A percentile compares a stretch with the other conserved stretches of the same genome.
Evolutionary conservation across 2,329 filamentous ascomycete species (phyloP).

Genomic region (Epichloe brachyelytri): DNA sequence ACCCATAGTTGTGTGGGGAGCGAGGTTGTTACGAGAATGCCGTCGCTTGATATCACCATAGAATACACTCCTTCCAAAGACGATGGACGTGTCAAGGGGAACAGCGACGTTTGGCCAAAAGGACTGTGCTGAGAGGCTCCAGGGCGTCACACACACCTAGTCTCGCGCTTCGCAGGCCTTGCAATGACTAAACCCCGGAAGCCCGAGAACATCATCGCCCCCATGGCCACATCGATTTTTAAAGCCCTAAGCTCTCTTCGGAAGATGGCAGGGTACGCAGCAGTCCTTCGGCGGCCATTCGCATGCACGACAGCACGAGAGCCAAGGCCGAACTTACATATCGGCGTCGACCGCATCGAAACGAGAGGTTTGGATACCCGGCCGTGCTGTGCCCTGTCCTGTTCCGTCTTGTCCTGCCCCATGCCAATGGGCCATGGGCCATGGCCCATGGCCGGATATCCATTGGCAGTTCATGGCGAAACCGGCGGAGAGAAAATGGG

Average conservation of each 20-base stretch:
- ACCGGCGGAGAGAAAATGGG: neutral
- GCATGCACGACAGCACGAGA: slow-evolving; percentile 17
- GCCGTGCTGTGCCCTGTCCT: neutral
- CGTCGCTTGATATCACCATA: no score
- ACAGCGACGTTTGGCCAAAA: no score
- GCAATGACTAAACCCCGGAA: neutral
- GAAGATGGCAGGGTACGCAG: slow-evolving; percentile 3
- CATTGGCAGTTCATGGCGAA: neutral
- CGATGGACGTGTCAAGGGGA: no score
- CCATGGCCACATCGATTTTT: neutral
- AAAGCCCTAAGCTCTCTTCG: slow-evolving; percentile 4
- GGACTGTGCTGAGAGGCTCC: neutral
- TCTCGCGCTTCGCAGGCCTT: neutral
- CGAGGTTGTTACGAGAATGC: no score
- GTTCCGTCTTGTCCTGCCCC: neutral
- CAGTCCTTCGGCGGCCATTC: slow-evolving; percentile 17
- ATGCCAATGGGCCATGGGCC: neutral
- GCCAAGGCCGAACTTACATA: slow-evolving; percentile 1
- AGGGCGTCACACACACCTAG: neutral
- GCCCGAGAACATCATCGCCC: neutral
- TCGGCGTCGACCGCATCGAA: neutral
- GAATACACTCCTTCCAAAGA: neutral
- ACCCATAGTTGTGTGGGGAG: no score
- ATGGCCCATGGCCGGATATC: neutral
- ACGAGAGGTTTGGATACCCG: neutral